phyloP scores from a whole-genome alignment of 768 basidiomycete genomes.

The Tricholoma sp. region DNA sequence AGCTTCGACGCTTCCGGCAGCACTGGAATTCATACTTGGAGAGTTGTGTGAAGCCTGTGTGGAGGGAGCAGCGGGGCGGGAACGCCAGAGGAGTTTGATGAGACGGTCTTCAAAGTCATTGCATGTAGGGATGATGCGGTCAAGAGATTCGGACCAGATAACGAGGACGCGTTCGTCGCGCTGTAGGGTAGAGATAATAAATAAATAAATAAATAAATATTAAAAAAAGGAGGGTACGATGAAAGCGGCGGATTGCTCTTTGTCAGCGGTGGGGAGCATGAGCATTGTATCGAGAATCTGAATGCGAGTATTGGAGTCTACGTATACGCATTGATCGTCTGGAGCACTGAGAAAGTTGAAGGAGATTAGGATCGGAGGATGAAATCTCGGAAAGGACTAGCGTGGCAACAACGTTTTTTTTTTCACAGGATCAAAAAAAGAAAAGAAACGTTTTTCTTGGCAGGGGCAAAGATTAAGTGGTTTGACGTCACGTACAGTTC shows the following conservation, averaged over 20 bases:
- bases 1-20: constrained; percentile 23
- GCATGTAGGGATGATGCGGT: constrained; percentile 68
- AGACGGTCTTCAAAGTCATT: constrained; percentile 73
- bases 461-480: constrained; percentile 20
- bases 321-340: constrained; percentile 55
- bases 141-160: constrained; percentile 79
- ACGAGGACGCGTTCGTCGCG: constrained; percentile 81
- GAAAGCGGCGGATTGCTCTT: constrained; percentile 86
- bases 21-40: constrained; percentile 25
- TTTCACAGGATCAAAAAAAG: background rate
- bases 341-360: constrained; percentile 36
- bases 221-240: too few relatives aligned
- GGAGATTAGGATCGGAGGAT: constrained; percentile 10
- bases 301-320: constrained; percentile 81
- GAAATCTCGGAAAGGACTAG: constrained; percentile 25
- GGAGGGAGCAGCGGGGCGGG: constrained; percentile 32
- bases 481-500: constrained; percentile 48
- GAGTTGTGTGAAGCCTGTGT: constrained; percentile 14
- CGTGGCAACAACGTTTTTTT: background rate
- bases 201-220: too few relatives aligned
- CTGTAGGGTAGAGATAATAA: constrained; percentile 26
- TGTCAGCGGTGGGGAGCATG: constrained; percentile 72
- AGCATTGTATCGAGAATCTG: constrained; percentile 79
- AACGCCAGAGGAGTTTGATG: constrained; percentile 77
- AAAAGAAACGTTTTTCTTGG: background rate